Evolutionary conservation across 192 early-diverging fungal species (phyloP).

Genomic region (Backusella liffmaniae): DNA sequence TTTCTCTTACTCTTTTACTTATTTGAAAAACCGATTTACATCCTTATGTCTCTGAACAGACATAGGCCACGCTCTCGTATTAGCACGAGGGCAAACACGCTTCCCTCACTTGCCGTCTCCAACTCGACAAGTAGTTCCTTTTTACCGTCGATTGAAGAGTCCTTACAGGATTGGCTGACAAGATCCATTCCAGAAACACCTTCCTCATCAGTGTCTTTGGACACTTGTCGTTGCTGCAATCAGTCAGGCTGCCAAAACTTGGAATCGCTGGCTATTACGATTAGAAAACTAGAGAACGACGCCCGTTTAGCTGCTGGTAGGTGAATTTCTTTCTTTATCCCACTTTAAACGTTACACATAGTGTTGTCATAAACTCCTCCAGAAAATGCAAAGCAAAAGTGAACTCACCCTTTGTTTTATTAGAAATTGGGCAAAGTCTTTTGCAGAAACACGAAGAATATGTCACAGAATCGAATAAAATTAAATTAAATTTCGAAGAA

Average conservation of each 20-base stretch:
- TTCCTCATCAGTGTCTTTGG: constrained; percentile 12
- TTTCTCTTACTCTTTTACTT: background rate
- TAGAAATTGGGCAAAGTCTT: background rate
- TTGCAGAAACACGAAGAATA: background rate
- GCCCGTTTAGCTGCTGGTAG: constrained; percentile 28
- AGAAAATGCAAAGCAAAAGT: background rate
- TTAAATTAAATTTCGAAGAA: constrained; percentile 15
- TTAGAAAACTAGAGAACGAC: constrained; percentile 22
- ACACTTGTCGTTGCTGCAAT: constrained; percentile 26
- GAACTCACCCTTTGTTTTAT: background rate
- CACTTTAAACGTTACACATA: background rate
- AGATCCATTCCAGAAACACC: constrained; percentile 21
- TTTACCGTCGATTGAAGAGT: constrained; percentile 10
- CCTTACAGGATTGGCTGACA: constrained; percentile 25
- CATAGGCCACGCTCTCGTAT: constrained; percentile 12
- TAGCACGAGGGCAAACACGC: constrained; percentile 7
- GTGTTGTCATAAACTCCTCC: background rate
- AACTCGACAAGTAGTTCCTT: background rate
- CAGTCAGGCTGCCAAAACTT: constrained; percentile 10
- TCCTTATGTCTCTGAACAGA: constrained; percentile 16
- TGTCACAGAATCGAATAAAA: constrained; percentile 2
- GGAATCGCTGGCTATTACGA: constrained; percentile 10
- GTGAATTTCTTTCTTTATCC: background rate
- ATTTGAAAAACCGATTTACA: background rate
- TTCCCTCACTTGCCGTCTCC: background rate